These are phyloP conservation scores for Shiraia sp. DNA, from an alignment of 2,329 filamentous ascomycete species.

Conservation along the genomic window DNA sequence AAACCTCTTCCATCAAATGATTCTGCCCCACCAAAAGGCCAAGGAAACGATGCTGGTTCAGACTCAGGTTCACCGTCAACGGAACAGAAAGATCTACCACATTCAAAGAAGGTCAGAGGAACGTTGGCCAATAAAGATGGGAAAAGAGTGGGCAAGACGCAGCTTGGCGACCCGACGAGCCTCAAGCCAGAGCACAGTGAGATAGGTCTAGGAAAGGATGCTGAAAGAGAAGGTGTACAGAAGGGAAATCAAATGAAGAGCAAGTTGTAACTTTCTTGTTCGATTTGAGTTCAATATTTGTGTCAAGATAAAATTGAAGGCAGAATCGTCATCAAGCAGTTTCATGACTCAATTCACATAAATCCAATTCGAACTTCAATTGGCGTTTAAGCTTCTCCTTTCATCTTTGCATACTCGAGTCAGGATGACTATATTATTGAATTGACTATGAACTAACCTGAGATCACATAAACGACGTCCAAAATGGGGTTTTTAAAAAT, in stretches of 20 bases:
- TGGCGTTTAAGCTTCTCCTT: too few relatives aligned
- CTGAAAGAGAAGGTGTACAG: conserved; percentile 23
- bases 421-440: too few relatives aligned
- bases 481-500: too few relatives aligned
- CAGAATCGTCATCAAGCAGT: too few relatives aligned
- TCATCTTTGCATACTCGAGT: too few relatives aligned
- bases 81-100: conserved; percentile 14
- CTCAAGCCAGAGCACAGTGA: conserved; percentile 34
- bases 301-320: conserved; percentile 31
- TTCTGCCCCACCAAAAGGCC: conserved; percentile 11
- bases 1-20: conserved; percentile 14
- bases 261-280: conserved; percentile 17
- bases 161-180: conserved; percentile 35
- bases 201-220: conserved; percentile 16
- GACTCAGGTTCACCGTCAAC: conserved; percentile 3
- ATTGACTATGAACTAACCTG: too few relatives aligned
- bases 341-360: too few relatives aligned
- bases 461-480: too few relatives aligned
- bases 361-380: too few relatives aligned
- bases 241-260: conserved; percentile 13
- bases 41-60: conserved; percentile 12
- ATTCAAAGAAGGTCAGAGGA: conserved; percentile 31
- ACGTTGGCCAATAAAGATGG: conserved; percentile 26
- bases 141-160: conserved; percentile 26
- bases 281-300: not conserved